Conservation (phyloP, 2,329 filamentous ascomycete species). For the Cryphonectria carpinicola region DNA sequence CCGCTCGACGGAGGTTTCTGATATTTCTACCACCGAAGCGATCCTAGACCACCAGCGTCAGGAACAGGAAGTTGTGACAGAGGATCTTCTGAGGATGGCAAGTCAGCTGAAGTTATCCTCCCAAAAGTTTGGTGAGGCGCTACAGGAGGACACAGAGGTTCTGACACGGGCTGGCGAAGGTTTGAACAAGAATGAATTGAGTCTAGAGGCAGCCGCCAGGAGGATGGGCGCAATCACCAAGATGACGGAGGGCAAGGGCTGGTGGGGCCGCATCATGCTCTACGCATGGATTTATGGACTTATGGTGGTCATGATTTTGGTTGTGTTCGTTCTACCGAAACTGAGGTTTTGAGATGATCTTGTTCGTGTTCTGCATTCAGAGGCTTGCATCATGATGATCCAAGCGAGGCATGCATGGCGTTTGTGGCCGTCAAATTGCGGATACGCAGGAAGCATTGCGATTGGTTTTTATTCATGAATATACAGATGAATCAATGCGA, state of each 20-base stretch:
- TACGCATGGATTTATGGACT: slow-evolving; percentile 84
- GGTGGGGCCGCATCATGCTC: slow-evolving; percentile 81
- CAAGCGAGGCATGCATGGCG: slow-evolving; percentile 3
- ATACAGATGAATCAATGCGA: not conserved
- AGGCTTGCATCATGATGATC: not conserved
- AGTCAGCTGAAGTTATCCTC: slow-evolving; percentile 76
- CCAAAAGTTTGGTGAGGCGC: slow-evolving; percentile 68
- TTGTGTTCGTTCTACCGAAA: slow-evolving; percentile 89
- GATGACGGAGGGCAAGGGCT: slow-evolving; percentile 88
- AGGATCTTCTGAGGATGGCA: slow-evolving; percentile 81
- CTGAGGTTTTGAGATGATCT: slow-evolving; percentile 68
- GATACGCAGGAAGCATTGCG: not conserved
- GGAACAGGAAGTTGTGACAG: slow-evolving; percentile 83
- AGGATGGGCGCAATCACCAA: slow-evolving; percentile 76
- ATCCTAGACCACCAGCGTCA: slow-evolving; percentile 75
- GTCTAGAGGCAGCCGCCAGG: slow-evolving; percentile 75
- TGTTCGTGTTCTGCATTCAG: not conserved
- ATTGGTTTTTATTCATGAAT: not conserved
- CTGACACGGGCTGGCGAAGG: slow-evolving; percentile 72
- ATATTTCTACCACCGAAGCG: slow-evolving; percentile 64
- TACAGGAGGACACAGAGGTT: slow-evolving; percentile 74
- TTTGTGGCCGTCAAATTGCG: not conserved
- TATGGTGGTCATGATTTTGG: slow-evolving; percentile 74
- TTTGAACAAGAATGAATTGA: slow-evolving; percentile 74
- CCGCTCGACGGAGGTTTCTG: slow-evolving; percentile 31